Conservation (phyloP, 441 rosid species). For the Mallotus repandus region DNA sequence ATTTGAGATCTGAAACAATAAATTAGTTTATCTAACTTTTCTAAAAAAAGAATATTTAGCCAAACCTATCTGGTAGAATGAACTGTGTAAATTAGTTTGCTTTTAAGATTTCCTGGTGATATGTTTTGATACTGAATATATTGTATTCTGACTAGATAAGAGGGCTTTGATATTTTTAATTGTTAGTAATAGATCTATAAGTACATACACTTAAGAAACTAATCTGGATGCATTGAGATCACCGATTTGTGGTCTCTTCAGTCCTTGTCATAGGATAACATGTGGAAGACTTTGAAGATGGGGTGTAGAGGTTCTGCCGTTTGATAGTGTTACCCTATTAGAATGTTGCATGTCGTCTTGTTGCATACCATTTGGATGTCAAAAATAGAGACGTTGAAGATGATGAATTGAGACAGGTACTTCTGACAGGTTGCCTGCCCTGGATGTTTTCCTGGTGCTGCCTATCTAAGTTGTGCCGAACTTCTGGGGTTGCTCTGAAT, state of each 20-base stretch:
- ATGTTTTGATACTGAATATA: background rate
- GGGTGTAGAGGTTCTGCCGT: background rate
- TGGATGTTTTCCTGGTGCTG: conserved; percentile 44
- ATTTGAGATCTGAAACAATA: background rate
- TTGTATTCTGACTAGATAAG: background rate
- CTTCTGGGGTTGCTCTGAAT: conserved; percentile 32
- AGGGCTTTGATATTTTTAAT: background rate
- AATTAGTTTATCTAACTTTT: background rate
- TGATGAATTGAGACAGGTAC: conserved; percentile 53
- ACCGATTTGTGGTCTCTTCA: no score
- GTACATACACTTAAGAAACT: background rate
- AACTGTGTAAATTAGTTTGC: background rate
- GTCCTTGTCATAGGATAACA: background rate
- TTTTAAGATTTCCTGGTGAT: background rate
- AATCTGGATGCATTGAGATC: background rate
- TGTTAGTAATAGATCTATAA: background rate
- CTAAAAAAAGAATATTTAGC: background rate
- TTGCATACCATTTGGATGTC: background rate
- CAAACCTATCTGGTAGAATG: background rate
- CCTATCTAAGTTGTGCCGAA: conserved; percentile 42
- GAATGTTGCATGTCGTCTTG: background rate
- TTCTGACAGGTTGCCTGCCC: conserved; percentile 40
- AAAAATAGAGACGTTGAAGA: conserved; percentile 37
- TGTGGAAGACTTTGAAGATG: background rate
- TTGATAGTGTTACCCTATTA: background rate